Conservation (phyloP, 257 asterid species). For the Thymus quinquecostatus region DNA sequence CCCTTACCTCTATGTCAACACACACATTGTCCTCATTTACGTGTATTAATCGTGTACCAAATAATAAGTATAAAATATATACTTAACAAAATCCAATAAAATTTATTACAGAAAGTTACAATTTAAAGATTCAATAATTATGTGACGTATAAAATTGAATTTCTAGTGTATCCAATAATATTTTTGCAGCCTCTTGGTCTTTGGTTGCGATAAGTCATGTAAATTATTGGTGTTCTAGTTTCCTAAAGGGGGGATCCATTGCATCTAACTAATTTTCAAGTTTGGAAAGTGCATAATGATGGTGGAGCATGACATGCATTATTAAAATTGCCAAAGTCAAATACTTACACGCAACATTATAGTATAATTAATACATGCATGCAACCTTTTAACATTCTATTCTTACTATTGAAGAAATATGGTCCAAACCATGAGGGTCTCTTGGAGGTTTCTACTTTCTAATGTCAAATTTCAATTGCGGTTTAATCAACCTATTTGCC, state of each 20-base stretch:
- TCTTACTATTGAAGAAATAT: neutral
- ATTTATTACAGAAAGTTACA: too few relatives aligned
- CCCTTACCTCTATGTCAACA: too few relatives aligned
- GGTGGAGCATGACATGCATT: conserved; percentile 24
- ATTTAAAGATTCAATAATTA: neutral
- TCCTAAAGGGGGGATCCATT: conserved; percentile 23
- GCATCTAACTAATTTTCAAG: neutral
- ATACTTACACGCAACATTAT: conserved; percentile 16
- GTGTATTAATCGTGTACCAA: too few relatives aligned
- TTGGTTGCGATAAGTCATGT: neutral
- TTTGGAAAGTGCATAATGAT: neutral
- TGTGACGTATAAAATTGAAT: neutral
- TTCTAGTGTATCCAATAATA: neutral
- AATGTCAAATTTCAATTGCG: neutral
- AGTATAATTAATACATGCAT: too few relatives aligned
- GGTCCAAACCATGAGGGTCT: conserved; percentile 30
- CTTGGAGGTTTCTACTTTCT: too few relatives aligned
- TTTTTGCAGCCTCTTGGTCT: neutral
- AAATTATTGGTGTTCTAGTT: neutral
- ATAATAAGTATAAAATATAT: too few relatives aligned
- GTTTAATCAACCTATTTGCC: neutral
- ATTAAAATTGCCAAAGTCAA: conserved; percentile 25
- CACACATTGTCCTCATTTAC: too few relatives aligned
- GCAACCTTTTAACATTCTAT: conserved; percentile 20
- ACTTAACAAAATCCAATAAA: too few relatives aligned